Evolutionary conservation across 2,329 filamentous ascomycete species (phyloP).

Genomic region (Epichloe sp.): DNA sequence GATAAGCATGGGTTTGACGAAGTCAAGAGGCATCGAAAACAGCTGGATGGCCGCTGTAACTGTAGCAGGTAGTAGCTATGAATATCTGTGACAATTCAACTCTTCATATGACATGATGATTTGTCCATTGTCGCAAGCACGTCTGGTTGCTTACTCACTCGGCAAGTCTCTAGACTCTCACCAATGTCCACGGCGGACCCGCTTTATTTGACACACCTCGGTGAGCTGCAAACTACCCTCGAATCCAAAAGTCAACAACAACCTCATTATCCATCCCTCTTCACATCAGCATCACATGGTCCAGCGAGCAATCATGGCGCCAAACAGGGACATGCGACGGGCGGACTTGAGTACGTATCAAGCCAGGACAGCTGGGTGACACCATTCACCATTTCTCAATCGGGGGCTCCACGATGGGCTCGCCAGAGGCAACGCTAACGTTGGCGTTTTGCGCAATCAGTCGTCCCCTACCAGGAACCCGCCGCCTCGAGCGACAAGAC

Average conservation of each 20-base stretch:
- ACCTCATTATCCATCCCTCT: not conserved
- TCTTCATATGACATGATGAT: not conserved
- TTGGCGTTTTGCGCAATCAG: conserved; percentile 20
- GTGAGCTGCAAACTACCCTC: not conserved
- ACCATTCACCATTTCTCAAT: not conserved
- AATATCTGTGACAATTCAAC: not conserved
- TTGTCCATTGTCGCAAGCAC: too few species aligned
- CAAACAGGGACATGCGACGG: conserved; percentile 30
- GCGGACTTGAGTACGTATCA: conserved; percentile 28
- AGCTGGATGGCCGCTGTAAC: not conserved
- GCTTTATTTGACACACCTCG: not conserved
- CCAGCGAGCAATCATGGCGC: conserved; percentile 21
- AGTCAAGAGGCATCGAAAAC: not conserved
- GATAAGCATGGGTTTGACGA: not conserved
- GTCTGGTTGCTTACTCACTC: too few species aligned
- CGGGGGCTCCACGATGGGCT: not conserved
- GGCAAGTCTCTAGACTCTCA: not conserved
- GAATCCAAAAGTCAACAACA: not conserved
- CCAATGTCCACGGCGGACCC: not conserved
- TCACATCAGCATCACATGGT: conserved; percentile 1
- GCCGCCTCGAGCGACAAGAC: conserved; percentile 45
- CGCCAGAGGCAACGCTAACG: not conserved
- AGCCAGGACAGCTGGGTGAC: not conserved
- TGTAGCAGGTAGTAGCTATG: not conserved
- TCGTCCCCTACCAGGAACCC: conserved; percentile 78